Base-by-base conservation (phyloP, 179 eudicot species). In the Silene vulgaris region DNA sequence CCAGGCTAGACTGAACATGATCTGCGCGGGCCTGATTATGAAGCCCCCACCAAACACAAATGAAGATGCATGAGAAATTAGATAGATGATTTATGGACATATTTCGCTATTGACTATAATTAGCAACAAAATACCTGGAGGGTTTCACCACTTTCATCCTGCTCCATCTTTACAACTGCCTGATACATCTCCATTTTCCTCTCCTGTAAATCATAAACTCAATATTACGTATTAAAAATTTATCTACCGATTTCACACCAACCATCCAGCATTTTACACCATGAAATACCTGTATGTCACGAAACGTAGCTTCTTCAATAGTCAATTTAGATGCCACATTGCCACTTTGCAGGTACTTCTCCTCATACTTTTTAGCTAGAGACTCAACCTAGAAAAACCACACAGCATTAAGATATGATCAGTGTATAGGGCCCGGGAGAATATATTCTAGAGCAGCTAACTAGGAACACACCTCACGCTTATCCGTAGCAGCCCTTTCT, bases 251-350 rank as follows among this genome's bases (percentile, higher is more conserved):
- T 54, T 30, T 17, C 29, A 19, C 17, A 40, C 28, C 56, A 50
- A 13, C 54, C 69, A 20, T 17, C 57, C 65, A 56, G 16, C 14
- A 64, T 76, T 43, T 35, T 26, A 52, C 76, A 69, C 17, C 19
- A 56, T 56, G 19, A 56, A 56, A 72, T 79, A 93, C 99, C 97
- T 95, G 99, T 83, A 95, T 90, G 84, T 92, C 99, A 52, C 99
- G 97, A 77, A 95, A 95, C 29, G 99, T 90, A 61, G 97, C 89
- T 84, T 90, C 99, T 85, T 95, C 97, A 74, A 95, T 85, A n/a
- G 93, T 85, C 79, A 95, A 80, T 76, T 85, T 92, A 21, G 99
- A 95, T 43, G 97, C 96, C 57, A 92, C 99, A 84, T 92, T 92
- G 80, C 99, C 97, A 82, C 72, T 68, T 83, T 95, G 97, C 79